Percentiles rank a stretch among this genome's conserved stretches.
Evolutionary conservation across 2,329 filamentous ascomycete genomes (phyloP).

Genomic region (Trichoderma harzianum): DNA sequence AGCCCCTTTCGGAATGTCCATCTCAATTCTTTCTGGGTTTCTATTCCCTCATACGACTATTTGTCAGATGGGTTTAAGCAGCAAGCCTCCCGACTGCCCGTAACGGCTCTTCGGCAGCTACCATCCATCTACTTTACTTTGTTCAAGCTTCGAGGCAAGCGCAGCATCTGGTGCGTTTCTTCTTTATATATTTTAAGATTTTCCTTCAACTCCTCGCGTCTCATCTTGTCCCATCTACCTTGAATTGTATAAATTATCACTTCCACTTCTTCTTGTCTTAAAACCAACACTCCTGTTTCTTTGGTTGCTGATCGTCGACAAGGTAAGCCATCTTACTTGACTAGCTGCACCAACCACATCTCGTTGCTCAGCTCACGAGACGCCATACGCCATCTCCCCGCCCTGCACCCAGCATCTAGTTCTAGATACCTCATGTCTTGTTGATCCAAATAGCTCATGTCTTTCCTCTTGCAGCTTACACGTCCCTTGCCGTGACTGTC

Average conservation of each 20-base stretch:
- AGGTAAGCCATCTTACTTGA: not conserved
- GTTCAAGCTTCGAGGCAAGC: not conserved
- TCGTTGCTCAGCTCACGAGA: not conserved
- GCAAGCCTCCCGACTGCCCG: conserved; percentile 6
- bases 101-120: conserved; percentile 5
- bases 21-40: not conserved
- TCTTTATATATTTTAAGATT: not conserved
- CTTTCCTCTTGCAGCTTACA: not conserved
- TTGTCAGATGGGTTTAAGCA: not conserved
- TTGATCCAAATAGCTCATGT: not conserved
- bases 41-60: conserved; percentile 7
- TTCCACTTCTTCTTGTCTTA: not conserved
- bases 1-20: not conserved
- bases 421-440: not conserved
- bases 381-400: conserved; percentile 4
- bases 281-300: not conserved
- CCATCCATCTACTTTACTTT: not conserved
- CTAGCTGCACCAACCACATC: conserved; percentile 6
- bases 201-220: not conserved
- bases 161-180: not conserved
- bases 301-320: not conserved
- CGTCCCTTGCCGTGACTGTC: not conserved
- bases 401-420: not conserved
- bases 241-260: not conserved
- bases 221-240: not conserved